Conservation (phyloP, 1,284 basidiomycete genomes). For the Mixia osmundae region DNA sequence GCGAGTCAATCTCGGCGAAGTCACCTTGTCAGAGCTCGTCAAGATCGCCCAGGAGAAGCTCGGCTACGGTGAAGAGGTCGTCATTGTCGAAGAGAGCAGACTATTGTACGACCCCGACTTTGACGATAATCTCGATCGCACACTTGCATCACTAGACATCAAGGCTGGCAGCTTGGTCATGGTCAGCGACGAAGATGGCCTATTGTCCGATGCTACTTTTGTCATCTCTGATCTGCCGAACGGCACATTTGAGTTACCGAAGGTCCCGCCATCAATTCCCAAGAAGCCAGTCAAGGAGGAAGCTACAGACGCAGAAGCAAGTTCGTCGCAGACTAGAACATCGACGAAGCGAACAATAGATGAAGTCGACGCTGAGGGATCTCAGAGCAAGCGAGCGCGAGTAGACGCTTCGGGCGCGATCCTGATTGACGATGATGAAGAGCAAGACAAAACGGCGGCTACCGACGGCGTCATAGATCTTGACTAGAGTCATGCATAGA, state of each 20-base stretch:
- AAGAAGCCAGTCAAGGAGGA: not conserved
- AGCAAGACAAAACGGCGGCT: too few relatives aligned
- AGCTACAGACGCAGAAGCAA: not conserved
- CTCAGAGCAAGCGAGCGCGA: slow-evolving; percentile 5
- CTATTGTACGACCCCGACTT: slow-evolving; percentile 69
- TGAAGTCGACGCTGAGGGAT: slow-evolving; percentile 5
- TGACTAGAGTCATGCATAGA: too few relatives aligned
- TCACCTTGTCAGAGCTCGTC: slow-evolving; percentile 49
- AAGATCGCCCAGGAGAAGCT: slow-evolving; percentile 26
- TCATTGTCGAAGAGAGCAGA: slow-evolving; percentile 60
- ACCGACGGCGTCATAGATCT: slow-evolving; percentile 5
- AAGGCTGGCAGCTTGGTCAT: slow-evolving; percentile 55
- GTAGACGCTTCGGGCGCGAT: slow-evolving; percentile 6
- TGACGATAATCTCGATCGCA: slow-evolving; percentile 54
- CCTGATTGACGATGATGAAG: slow-evolving; percentile 7
- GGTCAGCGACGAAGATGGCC: slow-evolving; percentile 59
- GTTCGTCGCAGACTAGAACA: not conserved
- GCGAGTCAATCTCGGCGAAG: slow-evolving; percentile 38
- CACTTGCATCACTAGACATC: slow-evolving; percentile 45
- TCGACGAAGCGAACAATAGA: slow-evolving; percentile 6
- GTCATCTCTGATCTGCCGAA: slow-evolving; percentile 1
- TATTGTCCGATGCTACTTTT: slow-evolving; percentile 6
- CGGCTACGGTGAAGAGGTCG: slow-evolving; percentile 35
- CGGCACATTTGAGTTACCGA: slow-evolving; percentile 2
- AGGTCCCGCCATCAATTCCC: slow-evolving; percentile 1